Conservation (phyloP, 2,329 filamentous ascomycete species). For the Alternaria panax region DNA sequence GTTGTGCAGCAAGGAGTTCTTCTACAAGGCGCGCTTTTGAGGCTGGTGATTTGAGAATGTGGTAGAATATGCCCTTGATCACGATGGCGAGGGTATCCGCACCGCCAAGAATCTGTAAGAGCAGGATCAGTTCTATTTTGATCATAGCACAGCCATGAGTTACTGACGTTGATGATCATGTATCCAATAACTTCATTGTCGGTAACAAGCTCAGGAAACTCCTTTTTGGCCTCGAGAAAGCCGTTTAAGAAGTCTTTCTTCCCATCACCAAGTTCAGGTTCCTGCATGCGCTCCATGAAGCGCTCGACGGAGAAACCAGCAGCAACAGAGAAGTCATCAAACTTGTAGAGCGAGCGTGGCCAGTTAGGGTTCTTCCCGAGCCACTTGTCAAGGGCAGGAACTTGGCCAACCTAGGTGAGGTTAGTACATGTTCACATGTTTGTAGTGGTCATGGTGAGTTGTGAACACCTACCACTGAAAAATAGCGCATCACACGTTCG, state of each 20-base stretch:
- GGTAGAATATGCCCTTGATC: conserved; percentile 36
- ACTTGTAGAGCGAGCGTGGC: conserved; percentile 28
- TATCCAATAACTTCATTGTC: conserved; percentile 43
- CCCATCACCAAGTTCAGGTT: conserved; percentile 24
- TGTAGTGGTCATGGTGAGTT: neutral
- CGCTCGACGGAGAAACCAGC: conserved; percentile 29
- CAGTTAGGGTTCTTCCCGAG: conserved; percentile 32
- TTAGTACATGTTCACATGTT: conserved; percentile 6
- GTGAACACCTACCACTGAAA: conserved; percentile 31
- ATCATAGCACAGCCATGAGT: neutral
- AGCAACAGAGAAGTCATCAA: conserved; percentile 33
- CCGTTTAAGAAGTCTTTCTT: conserved; percentile 33
- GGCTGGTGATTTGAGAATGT: conserved; percentile 32
- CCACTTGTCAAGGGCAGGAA: conserved; percentile 39
- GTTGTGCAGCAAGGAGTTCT: conserved; percentile 32
- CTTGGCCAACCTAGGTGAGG: conserved; percentile 33
- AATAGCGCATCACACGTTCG: conserved; percentile 39
- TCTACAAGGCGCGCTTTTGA: conserved; percentile 29
- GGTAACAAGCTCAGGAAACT: conserved; percentile 28
- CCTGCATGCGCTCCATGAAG: conserved; percentile 31
- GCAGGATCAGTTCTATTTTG: neutral
- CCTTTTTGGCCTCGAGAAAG: conserved; percentile 29
- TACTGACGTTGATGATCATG: conserved; percentile 42
- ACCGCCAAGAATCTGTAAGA: conserved; percentile 38
- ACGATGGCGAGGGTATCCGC: conserved; percentile 40